A percentile compares a stretch with the other conserved stretches of the same genome.
phyloP scores from a whole-genome alignment of 495 filamentous ascomycete species.

The Talaromyces thailandensis region DNA sequence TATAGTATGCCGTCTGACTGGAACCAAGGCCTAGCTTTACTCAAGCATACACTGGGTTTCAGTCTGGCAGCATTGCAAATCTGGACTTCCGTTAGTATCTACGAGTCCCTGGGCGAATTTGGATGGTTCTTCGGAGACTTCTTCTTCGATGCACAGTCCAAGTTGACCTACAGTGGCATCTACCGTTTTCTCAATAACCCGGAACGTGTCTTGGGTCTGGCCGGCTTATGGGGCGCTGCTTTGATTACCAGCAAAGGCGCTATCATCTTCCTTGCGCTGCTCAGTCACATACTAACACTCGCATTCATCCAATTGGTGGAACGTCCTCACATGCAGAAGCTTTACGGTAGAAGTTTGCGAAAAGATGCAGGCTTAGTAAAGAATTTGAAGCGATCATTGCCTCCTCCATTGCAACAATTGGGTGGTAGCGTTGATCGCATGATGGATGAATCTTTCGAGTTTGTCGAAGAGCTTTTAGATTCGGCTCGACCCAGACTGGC shows the following conservation, averaged over 20 bases:
- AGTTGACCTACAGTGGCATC: slow-evolving; percentile 92
- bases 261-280: slow-evolving; percentile 73
- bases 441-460: slow-evolving; percentile 72
- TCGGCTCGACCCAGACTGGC: slow-evolving; percentile 80
- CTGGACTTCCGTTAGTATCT: slow-evolving; percentile 90
- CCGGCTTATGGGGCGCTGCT: slow-evolving; percentile 92
- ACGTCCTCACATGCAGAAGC: slow-evolving; percentile 96
- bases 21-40: slow-evolving; percentile 70
- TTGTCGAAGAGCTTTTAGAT: slow-evolving; percentile 86
- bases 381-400: slow-evolving; percentile 81
- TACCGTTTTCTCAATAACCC: slow-evolving; percentile 98
- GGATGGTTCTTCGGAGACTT: slow-evolving; percentile 99
- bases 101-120: slow-evolving; percentile 93
- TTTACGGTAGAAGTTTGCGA: slow-evolving; percentile 79
- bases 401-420: slow-evolving; percentile 65
- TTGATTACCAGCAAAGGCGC: slow-evolving; percentile 81
- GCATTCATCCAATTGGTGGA: slow-evolving; percentile 91
- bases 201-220: slow-evolving; percentile 85
- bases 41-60: slow-evolving; percentile 77
- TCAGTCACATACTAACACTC: slow-evolving; percentile 77
- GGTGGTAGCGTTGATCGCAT: slow-evolving; percentile 82
- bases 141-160: slow-evolving; percentile 74
- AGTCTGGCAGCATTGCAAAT: slow-evolving; percentile 78
- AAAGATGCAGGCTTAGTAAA: slow-evolving; percentile 84
- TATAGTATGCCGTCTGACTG: slow-evolving; percentile 78